These are phyloP conservation scores for Populus hybrid DNA, from an alignment of 441 rosid genomes.

Conservation along the genomic window DNA sequence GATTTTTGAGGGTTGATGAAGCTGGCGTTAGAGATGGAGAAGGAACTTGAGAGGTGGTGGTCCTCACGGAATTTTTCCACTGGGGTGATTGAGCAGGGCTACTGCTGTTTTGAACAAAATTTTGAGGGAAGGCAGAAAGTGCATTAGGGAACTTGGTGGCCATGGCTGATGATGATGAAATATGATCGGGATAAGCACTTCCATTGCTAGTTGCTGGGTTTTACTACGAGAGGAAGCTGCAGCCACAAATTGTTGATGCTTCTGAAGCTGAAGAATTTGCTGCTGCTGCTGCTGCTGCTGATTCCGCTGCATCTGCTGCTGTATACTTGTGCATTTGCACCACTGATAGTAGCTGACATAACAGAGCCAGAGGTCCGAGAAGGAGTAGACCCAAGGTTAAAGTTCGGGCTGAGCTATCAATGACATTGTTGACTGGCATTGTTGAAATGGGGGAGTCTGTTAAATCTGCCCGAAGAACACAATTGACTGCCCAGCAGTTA, in stretches of 20 bases:
- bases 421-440: constrained; percentile 51
- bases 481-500: constrained; percentile 65
- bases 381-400: constrained; percentile 56
- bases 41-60: constrained; percentile 51
- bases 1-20: constrained; percentile 54
- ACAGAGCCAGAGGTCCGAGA: constrained; percentile 50
- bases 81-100: constrained; percentile 70
- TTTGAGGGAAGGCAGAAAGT: constrained; percentile 60
- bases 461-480: constrained; percentile 69
- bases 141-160: constrained; percentile 57
- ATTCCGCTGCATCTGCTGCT: constrained; percentile 54
- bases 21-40: constrained; percentile 55
- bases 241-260: constrained; percentile 66
- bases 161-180: constrained; percentile 45
- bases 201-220: constrained; percentile 55
- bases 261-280: constrained; percentile 48
- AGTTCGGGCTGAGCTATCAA: constrained; percentile 73
- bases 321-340: constrained; percentile 33
- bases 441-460: constrained; percentile 54
- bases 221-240: constrained; percentile 62
- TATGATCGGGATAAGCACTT: constrained; percentile 64
- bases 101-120: constrained; percentile 60
- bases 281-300: constrained; percentile 38
- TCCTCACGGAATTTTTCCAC: constrained; percentile 77
- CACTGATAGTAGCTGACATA: constrained; percentile 32